A percentile compares a stretch with the other conserved stretches of the same genome.
Conservation (phyloP, 768 basidiomycete species). For the Trametes maxima region DNA sequence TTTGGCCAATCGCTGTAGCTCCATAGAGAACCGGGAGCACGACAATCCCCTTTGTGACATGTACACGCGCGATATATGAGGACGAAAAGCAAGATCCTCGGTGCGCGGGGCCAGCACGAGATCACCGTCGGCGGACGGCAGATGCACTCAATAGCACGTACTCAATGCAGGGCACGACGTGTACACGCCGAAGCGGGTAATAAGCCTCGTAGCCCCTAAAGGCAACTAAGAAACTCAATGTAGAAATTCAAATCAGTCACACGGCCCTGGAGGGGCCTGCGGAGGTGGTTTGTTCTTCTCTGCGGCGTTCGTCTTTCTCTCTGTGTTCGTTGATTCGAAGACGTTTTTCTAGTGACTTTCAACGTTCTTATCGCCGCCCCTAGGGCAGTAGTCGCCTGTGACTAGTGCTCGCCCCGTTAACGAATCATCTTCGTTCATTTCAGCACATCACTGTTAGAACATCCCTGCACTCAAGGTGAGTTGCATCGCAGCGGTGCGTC, state of each 20-base stretch:
- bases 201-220: constrained; percentile 3
- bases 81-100: too few species aligned
- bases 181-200: constrained; percentile 3
- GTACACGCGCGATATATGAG: constrained; percentile 5
- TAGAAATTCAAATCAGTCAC: not conserved
- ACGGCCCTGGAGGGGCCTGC: not conserved
- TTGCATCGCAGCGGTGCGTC: too few species aligned
- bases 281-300: not conserved
- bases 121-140: not conserved
- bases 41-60: too few species aligned
- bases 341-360: too few species aligned
- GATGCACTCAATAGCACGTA: constrained; percentile 9
- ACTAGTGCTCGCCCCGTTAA: too few species aligned
- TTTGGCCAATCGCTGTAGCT: not conserved
- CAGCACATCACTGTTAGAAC: too few species aligned
- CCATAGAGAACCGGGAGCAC: too few species aligned
- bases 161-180: not conserved
- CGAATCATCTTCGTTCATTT: too few species aligned
- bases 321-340: not conserved
- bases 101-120: not conserved
- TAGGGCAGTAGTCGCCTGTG: too few species aligned
- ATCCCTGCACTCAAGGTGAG: too few species aligned
- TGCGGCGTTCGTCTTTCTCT: not conserved
- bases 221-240: constrained; percentile 18
- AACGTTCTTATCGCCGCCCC: too few species aligned